These are phyloP conservation scores for Candida endomychidarum DNA, from an alignment of 805 yeast genomes.

Conservation along the genomic window DNA sequence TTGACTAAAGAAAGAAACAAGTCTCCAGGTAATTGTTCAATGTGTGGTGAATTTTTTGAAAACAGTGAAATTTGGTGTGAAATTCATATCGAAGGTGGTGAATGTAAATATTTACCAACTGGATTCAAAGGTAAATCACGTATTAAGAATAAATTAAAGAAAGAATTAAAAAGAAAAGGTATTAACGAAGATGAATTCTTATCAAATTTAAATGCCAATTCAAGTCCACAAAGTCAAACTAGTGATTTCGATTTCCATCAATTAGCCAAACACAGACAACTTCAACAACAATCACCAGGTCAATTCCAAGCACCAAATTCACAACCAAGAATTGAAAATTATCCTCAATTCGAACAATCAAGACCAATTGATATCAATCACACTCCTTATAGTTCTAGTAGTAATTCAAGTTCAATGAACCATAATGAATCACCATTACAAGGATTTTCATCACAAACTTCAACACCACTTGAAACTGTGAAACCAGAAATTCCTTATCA, in stretches of 20 bases:
- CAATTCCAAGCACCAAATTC: background rate
- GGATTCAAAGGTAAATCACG: conserved; percentile 46
- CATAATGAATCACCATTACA: conserved; percentile 1
- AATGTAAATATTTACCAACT: conserved; percentile 45
- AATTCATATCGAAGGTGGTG: conserved; percentile 49
- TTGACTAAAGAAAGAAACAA: conserved; percentile 44
- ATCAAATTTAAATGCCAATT: conserved; percentile 5
- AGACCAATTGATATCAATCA: background rate
- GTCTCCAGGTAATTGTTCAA: conserved; percentile 51
- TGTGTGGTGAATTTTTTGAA: conserved; percentile 51
- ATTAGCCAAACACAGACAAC: conserved; percentile 6
- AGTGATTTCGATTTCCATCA: conserved; percentile 7
- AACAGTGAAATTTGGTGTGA: conserved; percentile 54
- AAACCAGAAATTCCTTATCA: background rate
- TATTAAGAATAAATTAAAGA: conserved; percentile 42
- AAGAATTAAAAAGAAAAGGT: conserved; percentile 31
- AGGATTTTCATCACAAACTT: background rate
- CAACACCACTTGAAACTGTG: conserved; percentile 1
- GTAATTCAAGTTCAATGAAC: background rate
- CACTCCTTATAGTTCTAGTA: background rate
- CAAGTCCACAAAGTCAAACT: conserved; percentile 7
- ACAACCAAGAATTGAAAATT: background rate
- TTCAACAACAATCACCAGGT: conserved; percentile 1
- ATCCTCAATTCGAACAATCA: background rate
- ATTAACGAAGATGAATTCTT: conserved; percentile 17